Evolutionary conservation across 1,284 basidiomycete species (phyloP).

Genomic region (Leccinum huronense): DNA sequence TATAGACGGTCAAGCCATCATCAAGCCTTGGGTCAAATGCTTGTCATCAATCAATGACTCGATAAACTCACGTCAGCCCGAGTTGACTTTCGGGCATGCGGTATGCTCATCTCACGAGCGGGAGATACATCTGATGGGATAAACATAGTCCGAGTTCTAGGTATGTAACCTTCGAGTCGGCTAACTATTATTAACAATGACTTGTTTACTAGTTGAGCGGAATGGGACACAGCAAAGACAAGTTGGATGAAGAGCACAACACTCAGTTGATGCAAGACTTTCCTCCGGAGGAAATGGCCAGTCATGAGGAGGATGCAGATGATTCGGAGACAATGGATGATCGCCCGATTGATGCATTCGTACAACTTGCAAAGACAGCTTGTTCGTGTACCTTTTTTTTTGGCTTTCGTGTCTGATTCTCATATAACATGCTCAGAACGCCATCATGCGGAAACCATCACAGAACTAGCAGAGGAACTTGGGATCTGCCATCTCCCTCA

Average conservation of each 20-base stretch:
- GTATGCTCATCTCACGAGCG: neutral
- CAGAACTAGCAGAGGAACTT: constrained; percentile 5
- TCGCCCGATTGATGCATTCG: neutral
- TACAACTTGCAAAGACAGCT: neutral
- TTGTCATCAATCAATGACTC: neutral
- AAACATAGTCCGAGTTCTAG: neutral
- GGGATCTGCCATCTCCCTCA: constrained; percentile 1
- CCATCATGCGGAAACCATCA: neutral
- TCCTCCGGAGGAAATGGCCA: neutral
- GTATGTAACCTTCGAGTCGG: neutral
- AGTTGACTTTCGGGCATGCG: neutral
- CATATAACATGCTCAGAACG: constrained; percentile 3
- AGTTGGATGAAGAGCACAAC: neutral
- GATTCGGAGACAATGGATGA: neutral
- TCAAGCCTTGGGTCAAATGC: constrained; percentile 1
- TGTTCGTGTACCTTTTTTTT: neutral
- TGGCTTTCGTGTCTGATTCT: neutral
- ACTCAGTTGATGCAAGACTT: neutral
- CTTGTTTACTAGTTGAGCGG: neutral
- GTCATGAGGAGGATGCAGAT: neutral
- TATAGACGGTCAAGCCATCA: neutral
- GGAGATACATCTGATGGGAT: neutral
- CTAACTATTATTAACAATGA: neutral
- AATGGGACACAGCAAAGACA: neutral
- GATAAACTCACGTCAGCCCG: neutral